A percentile compares a stretch with the other conserved stretches of the same genome.
These are phyloP conservation scores for Eucalyptus cloeziana DNA, from an alignment of 345 rosid species.

Conservation along the genomic window DNA sequence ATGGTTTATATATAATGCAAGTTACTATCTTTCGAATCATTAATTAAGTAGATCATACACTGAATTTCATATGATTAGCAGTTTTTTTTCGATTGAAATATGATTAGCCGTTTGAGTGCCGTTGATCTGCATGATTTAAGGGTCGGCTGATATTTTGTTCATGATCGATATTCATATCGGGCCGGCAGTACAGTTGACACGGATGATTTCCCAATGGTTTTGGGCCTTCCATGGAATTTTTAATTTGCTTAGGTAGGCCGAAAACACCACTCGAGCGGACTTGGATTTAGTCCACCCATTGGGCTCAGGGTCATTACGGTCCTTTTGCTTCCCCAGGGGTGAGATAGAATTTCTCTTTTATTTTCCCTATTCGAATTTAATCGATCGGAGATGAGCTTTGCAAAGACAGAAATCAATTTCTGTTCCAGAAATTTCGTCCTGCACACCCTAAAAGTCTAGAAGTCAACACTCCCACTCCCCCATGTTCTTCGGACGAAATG, in stretches of 20 bases:
- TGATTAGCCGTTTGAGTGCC: not conserved
- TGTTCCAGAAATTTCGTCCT: too few species aligned
- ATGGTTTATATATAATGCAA: not conserved
- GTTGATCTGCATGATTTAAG: not conserved
- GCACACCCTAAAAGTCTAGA: too few species aligned
- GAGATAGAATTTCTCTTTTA: not conserved
- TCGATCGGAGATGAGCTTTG: not conserved
- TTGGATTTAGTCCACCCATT: not conserved
- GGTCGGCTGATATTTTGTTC: not conserved
- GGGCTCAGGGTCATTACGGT: not conserved
- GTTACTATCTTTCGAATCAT: not conserved
- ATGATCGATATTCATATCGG: not conserved
- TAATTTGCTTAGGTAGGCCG: not conserved
- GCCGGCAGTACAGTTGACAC: accelerated
- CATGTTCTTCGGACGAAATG: not conserved
- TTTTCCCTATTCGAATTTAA: not conserved
- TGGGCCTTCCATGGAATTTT: not conserved
- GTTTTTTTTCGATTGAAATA: not conserved
- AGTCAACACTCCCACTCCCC: not conserved
- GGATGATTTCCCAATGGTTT: not conserved
- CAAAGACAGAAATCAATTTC: too few species aligned
- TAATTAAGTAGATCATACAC: not conserved
- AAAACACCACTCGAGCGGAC: not conserved
- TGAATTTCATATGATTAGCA: not conserved
- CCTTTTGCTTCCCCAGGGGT: not conserved